A percentile compares a stretch with the other conserved stretches of the same genome.
phyloP scores from a whole-genome alignment of 2,329 filamentous ascomycete genomes.

The Fusarium lateritium region DNA sequence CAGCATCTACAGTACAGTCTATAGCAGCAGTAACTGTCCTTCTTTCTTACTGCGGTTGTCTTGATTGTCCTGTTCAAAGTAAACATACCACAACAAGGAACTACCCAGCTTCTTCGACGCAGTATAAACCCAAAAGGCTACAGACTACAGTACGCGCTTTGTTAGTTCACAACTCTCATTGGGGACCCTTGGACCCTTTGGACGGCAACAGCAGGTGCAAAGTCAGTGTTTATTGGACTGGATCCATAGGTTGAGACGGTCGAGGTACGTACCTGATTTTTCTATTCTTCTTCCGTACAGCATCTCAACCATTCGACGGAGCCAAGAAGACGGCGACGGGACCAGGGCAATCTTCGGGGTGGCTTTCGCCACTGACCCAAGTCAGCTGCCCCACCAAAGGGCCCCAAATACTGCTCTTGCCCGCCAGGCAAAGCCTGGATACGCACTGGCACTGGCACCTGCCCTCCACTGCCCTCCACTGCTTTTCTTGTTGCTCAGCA shows the following conservation, averaged over 20 bases:
- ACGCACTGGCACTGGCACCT: conserved; percentile 33
- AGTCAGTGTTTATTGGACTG: conserved; percentile 16
- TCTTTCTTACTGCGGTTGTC: neutral
- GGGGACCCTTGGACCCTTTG: conserved; percentile 44
- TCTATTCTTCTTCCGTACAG: conserved; percentile 33
- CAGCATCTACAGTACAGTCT: neutral
- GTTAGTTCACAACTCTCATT: conserved; percentile 33
- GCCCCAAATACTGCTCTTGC: conserved; percentile 39
- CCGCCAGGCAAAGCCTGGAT: conserved; percentile 29
- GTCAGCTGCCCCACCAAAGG: conserved; percentile 54
- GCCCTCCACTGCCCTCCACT: conserved; percentile 20
- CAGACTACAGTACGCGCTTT: conserved; percentile 14
- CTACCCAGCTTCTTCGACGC: conserved; percentile 10
- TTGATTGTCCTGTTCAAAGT: neutral
- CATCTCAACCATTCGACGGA: conserved; percentile 10
- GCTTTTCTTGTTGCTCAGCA: conserved; percentile 23
- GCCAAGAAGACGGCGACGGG: conserved; percentile 23
- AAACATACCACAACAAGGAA: conserved; percentile 14
- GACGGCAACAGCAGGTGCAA: conserved; percentile 20
- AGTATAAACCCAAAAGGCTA: conserved; percentile 25
- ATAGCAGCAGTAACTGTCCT: conserved; percentile 3
- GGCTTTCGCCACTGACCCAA: conserved; percentile 52
- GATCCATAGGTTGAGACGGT: conserved; percentile 10
- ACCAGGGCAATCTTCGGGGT: conserved; percentile 40
- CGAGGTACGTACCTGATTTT: conserved; percentile 29